Evolutionary conservation across 2,329 filamentous ascomycete species (phyloP), one percentile per base, ranked within the genome.

Genomic region (Blastomyces silverae): DNA sequence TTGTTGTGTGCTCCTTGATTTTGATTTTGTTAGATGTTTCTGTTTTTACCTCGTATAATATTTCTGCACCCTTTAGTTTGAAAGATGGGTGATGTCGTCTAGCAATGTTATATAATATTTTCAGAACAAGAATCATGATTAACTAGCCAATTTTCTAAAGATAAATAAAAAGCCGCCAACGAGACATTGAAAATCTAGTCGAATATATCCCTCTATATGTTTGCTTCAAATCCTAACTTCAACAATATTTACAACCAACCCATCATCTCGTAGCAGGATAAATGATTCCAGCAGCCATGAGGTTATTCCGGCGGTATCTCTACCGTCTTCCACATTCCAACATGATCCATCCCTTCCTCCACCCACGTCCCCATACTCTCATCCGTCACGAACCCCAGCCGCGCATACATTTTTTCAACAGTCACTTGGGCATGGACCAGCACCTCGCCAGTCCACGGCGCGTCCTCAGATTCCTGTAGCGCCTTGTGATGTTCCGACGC

Each of bases 321-420:
- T n/a, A 79, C 63, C 63, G 75, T 69, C 74, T 77, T 83, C 83
- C 85, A 96, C 92, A 97, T 95, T 66, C 90, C 92, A 22, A 95
- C 83, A 79, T 96, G 91, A 68, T 84, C 81, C 64, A 96, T 93
- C 3, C 89, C 90, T 72, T 94, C 91, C 75, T 97, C 92, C 67
- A 82, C 81, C 91, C 92, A 97, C 42, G 75, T 82, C 0, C 90
- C 90, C 84, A 93, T 85, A 11, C 77, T 80, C 71, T 89, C 83
- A 76, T 97, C 92, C 11, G 84, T 79, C 67, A 80, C 77, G 75
- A 96, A 97, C 0, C 91, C 92, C 76, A 88, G 84, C 72, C 81
- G 84, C 71, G 79, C 78, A 86, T 92, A 97, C 69, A 87, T 80
- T 37, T 77, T 78, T 68, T 86, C 81, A 17, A 89, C 85, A 42